A percentile compares a stretch with the other conserved stretches of the same genome.
Evolutionary conservation across 2,329 filamentous ascomycete species (phyloP).

Genomic region (Colletotrichum higginsianum): DNA sequence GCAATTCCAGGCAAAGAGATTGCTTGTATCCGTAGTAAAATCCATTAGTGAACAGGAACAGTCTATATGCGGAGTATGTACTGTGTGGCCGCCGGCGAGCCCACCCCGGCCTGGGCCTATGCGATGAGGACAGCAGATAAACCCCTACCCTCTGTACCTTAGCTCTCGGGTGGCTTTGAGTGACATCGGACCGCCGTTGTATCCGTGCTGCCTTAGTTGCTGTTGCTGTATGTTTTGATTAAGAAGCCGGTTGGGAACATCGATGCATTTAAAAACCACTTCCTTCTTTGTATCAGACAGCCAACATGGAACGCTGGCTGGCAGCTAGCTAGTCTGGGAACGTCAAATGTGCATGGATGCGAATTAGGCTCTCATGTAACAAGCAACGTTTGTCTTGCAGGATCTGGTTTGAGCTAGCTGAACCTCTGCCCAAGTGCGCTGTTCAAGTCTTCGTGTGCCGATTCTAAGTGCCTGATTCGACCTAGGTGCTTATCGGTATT

Average conservation of each 20-base stretch:
- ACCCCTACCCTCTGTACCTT: background rate
- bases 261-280: background rate
- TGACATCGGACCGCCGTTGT: background rate
- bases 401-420: background rate
- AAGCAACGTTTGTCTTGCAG: background rate
- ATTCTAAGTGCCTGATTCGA: background rate
- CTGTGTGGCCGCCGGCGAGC: conserved; percentile 22
- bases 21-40: background rate
- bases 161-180: background rate
- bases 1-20: background rate
- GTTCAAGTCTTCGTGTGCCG: too few species aligned
- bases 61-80: conserved; percentile 21
- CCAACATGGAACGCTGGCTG: background rate
- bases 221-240: background rate
- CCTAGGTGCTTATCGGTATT: background rate
- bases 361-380: background rate
- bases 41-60: background rate
- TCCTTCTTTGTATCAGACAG: background rate
- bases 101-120: conserved; percentile 3
- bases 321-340: background rate
- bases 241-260: background rate
- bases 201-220: background rate
- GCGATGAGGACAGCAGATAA: background rate
- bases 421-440: background rate
- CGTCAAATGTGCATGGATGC: background rate